phyloP scores from a whole-genome alignment of 108 stramenopile species.

The Nannochloropsis gaditana region DNA sequence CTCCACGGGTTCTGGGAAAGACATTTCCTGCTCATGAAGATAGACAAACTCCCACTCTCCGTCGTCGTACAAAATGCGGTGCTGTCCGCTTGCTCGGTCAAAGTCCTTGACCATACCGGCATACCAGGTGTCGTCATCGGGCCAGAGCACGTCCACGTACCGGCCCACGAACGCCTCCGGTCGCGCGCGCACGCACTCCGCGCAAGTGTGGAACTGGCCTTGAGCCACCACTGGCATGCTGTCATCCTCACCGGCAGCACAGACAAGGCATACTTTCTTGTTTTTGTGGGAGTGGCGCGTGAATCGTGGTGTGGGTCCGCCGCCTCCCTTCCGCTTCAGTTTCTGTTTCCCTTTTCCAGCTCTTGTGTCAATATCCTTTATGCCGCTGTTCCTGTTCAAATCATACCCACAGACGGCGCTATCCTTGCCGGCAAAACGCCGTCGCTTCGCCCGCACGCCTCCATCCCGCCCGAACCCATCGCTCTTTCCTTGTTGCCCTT shows the following conservation, averaged over 20 bases:
- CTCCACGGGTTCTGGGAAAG: neutral
- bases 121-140: conserved; percentile 2
- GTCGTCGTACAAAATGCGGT: neutral
- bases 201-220: neutral
- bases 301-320: neutral
- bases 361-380: neutral
- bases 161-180: neutral
- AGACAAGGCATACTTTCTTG: conserved; percentile 2
- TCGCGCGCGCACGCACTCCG: neutral
- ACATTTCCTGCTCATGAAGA: neutral
- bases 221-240: conserved; percentile 4
- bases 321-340: neutral
- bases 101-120: neutral
- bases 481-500: neutral
- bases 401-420: neutral
- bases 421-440: neutral
- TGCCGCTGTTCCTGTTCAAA: neutral
- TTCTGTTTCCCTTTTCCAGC: neutral
- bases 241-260: neutral
- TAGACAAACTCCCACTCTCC: conserved; percentile 1
- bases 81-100: neutral
- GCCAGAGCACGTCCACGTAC: neutral
- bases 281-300: neutral
- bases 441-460: neutral
- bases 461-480: neutral